Conservation (phyloP, 169 alveolate species). For the Neospora caninum region DNA sequence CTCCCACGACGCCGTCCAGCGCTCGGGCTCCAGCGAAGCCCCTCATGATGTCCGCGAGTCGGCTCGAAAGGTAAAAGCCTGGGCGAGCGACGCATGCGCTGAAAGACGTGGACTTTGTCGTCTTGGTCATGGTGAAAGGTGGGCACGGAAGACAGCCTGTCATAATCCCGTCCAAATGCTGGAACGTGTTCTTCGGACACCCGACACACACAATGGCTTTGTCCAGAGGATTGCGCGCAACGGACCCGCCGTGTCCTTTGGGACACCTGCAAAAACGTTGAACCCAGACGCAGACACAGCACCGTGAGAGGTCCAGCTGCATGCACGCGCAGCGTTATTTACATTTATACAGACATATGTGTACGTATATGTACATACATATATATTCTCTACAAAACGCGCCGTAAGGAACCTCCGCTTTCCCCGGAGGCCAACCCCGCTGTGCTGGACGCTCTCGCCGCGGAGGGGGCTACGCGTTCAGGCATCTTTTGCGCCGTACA, state of each 20-base stretch:
- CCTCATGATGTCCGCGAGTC: neutral
- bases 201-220: conserved; percentile 40
- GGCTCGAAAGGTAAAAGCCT: conserved; percentile 24
- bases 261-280: conserved; percentile 52
- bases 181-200: conserved; percentile 65
- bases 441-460: too few species aligned
- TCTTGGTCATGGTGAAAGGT: conserved; percentile 48
- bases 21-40: neutral
- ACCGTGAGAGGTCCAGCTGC: too few species aligned
- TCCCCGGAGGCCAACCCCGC: too few species aligned
- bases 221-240: conserved; percentile 61
- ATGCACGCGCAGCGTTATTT: too few species aligned
- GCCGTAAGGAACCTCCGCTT: too few species aligned
- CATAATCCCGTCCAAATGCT: conserved; percentile 61
- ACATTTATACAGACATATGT: too few species aligned
- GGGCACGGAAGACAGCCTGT: conserved; percentile 66
- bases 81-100: conserved; percentile 64
- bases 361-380: too few species aligned
- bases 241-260: conserved; percentile 56
- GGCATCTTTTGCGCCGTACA: too few species aligned
- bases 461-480: too few species aligned
- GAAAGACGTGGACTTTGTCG: conserved; percentile 56
- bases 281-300: neutral
- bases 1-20: neutral
- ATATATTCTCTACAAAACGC: too few species aligned